Percentiles rank a stretch among this genome's conserved stretches.
Evolutionary conservation across 2,329 filamentous ascomycete species (phyloP).

Genomic region (Venturia nashicola): DNA sequence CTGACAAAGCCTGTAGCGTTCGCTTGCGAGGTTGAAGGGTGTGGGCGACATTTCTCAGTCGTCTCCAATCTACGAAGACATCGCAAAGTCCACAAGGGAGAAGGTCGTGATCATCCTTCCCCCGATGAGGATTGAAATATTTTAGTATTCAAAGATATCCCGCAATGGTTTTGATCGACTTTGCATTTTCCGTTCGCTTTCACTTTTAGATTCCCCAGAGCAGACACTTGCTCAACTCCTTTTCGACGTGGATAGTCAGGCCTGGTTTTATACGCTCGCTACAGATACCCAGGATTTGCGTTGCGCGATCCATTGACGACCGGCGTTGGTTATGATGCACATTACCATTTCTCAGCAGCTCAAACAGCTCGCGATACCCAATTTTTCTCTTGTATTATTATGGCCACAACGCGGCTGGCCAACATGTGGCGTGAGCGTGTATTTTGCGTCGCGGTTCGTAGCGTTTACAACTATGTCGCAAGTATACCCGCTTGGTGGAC

Average conservation of each 20-base stretch:
- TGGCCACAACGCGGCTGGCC: not conserved
- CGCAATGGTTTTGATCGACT: not conserved
- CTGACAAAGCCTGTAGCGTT: slow-evolving; percentile 51
- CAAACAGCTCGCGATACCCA: slow-evolving; percentile 5
- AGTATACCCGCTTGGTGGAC: not conserved
- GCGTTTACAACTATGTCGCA: not conserved
- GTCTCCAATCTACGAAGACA: slow-evolving; percentile 91
- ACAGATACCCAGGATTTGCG: slow-evolving; percentile 12
- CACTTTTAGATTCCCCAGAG: not conserved
- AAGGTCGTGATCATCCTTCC: slow-evolving; percentile 34
- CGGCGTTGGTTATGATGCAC: slow-evolving; percentile 2
- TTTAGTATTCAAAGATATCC: not conserved
- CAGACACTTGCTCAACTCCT: not conserved
- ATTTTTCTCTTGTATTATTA: slow-evolving; percentile 6
- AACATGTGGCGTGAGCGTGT: not conserved
- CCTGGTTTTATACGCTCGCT: slow-evolving; percentile 13
- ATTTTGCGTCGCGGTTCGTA: not conserved
- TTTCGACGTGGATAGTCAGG: not conserved
- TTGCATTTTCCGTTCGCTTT: slow-evolving; percentile 1
- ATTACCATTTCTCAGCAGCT: not conserved
- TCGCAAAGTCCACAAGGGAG: slow-evolving; percentile 88
- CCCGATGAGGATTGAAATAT: slow-evolving; percentile 30
- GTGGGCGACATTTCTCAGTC: slow-evolving; percentile 91
- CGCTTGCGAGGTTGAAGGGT: slow-evolving; percentile 86
- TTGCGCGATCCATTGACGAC: not conserved